These are phyloP conservation scores for Lipomyces japonicus DNA, from an alignment of 805 yeast species.

Conservation along the genomic window DNA sequence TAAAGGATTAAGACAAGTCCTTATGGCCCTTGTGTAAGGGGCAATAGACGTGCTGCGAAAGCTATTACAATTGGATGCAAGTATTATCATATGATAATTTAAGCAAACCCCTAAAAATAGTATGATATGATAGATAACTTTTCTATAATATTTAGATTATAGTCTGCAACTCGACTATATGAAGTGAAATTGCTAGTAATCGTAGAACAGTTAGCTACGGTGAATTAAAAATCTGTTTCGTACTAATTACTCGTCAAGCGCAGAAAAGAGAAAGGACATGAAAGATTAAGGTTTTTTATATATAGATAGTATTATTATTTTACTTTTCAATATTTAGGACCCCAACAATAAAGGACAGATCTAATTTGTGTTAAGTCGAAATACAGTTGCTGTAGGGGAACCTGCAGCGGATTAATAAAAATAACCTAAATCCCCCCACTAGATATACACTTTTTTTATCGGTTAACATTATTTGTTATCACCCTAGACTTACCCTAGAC, in stretches of 20 bases:
- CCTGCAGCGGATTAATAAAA: not conserved
- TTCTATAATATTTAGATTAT: not conserved
- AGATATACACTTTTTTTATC: too few relatives aligned
- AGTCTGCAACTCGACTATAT: not conserved
- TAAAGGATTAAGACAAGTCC: not conserved
- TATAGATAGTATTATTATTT: too few relatives aligned
- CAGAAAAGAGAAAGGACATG: not conserved
- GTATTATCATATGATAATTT: not conserved
- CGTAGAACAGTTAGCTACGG: not conserved
- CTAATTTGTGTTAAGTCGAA: not conserved
- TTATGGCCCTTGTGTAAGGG: not conserved
- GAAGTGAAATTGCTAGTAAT: not conserved
- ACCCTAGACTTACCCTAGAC: too few relatives aligned
- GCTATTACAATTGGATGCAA: not conserved
- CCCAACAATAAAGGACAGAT: not conserved
- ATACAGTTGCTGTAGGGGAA: not conserved
- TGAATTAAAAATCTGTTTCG: not conserved
- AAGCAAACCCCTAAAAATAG: not conserved
- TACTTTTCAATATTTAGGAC: too few relatives aligned
- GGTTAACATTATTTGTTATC: too few relatives aligned
- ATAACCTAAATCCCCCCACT: not conserved
- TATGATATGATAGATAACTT: not conserved
- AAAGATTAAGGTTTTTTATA: not conserved
- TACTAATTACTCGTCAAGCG: not conserved
- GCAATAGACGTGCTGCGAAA: not conserved